These are phyloP conservation scores for Cardiospermum halicacabum DNA, from an alignment of 345 rosid species.

Conservation along the genomic window DNA sequence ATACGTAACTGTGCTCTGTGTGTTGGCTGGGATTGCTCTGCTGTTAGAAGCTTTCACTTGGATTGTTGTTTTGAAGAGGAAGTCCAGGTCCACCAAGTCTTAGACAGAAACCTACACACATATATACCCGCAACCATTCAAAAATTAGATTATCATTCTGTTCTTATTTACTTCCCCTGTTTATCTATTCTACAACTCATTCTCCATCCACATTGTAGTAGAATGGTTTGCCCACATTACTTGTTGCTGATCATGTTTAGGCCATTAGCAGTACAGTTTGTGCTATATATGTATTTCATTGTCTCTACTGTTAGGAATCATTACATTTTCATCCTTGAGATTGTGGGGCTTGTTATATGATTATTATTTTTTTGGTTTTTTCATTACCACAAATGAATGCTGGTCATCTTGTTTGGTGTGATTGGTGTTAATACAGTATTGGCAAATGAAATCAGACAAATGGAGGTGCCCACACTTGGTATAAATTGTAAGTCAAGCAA, in stretches of 20 bases:
- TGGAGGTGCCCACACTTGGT: not conserved
- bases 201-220: conserved; percentile 12
- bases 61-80: conserved; percentile 60
- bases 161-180: not conserved
- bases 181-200: conserved; percentile 6
- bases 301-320: not conserved
- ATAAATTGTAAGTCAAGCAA: not conserved
- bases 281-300: not conserved
- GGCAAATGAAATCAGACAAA: not conserved
- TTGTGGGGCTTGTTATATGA: not conserved
- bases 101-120: too few relatives aligned
- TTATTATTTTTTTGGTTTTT: not conserved
- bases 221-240: conserved; percentile 13
- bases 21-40: conserved; percentile 53
- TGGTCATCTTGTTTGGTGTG: not conserved
- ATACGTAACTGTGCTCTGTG: conserved; percentile 38
- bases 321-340: not conserved
- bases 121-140: too few relatives aligned
- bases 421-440: not conserved
- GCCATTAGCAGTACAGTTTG: conserved; percentile 7
- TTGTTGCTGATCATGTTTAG: not conserved
- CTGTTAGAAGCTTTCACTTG: conserved; percentile 70
- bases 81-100: conserved; percentile 50
- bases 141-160: conserved; percentile 7
- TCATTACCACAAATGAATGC: too few relatives aligned